Percentiles rank a stretch among this genome's conserved stretches.
phyloP scores from a whole-genome alignment of 768 basidiomycete species.

The Boletus eberwhitei region DNA sequence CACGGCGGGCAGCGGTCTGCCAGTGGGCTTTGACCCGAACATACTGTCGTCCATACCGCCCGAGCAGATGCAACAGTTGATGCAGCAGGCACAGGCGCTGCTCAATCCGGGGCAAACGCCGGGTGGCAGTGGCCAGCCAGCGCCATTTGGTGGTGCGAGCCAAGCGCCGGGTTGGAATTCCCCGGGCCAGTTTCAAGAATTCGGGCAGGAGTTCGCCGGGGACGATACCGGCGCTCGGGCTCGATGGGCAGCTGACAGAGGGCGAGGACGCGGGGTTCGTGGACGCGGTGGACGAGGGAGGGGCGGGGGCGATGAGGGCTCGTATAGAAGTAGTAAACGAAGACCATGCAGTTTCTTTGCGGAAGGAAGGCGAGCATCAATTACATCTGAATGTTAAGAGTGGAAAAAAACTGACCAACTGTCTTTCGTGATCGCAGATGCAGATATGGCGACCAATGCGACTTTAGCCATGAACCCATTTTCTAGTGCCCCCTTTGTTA shows the following conservation, averaged over 20 bases:
- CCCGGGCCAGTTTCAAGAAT: constrained; percentile 40
- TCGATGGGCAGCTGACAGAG: constrained; percentile 46
- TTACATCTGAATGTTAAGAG: constrained; percentile 31
- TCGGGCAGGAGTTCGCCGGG: constrained; percentile 46
- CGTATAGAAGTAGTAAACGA: constrained; percentile 79
- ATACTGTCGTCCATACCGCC: constrained; percentile 42
- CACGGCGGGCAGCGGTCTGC: constrained; percentile 31
- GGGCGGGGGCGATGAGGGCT: constrained; percentile 52
- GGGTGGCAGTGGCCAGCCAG: constrained; percentile 30
- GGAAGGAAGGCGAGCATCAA: constrained; percentile 87
- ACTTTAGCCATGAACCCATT: constrained; percentile 67
- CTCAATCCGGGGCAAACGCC: constrained; percentile 27
- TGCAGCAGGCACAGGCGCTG: constrained; percentile 42
- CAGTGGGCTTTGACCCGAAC: constrained; percentile 41
- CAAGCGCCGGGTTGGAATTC: constrained; percentile 37
- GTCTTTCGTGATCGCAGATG: constrained; percentile 63
- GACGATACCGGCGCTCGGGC: constrained; percentile 43
- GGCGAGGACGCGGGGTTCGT: constrained; percentile 53
- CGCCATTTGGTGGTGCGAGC: constrained; percentile 37
- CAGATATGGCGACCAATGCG: constrained; percentile 85
- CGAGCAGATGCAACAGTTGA: constrained; percentile 63
- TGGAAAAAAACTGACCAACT: constrained; percentile 35
- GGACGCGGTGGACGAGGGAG: constrained; percentile 57
- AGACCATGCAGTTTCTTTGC: constrained; percentile 88
- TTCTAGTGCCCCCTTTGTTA: constrained; percentile 20